A percentile compares a stretch with the other conserved stretches of the same genome.
phyloP scores from a whole-genome alignment of 208 protist species.

The Naegleria gruberi region DNA sequence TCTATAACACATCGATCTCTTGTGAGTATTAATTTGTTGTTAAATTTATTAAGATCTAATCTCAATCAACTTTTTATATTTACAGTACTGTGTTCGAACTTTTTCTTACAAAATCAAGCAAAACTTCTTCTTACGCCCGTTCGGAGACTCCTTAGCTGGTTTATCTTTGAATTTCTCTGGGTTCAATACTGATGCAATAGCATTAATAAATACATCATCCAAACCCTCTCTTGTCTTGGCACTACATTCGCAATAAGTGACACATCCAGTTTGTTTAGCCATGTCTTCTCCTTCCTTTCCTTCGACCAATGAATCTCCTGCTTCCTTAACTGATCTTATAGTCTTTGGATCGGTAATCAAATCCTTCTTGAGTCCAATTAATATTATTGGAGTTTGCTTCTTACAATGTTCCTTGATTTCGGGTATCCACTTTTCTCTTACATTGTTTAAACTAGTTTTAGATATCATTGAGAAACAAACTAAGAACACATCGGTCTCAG shows the following conservation, averaged over 20 bases:
- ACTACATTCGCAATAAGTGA: conserved; percentile 39
- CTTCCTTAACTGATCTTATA: not conserved
- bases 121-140: no score
- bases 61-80: no score
- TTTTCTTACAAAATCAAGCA: no score
- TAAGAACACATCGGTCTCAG: not conserved
- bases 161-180: not conserved
- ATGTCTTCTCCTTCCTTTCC: not conserved
- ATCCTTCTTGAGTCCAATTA: not conserved
- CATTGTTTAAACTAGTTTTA: not conserved
- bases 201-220: conserved; percentile 55
- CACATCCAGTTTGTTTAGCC: not conserved
- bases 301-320: not conserved
- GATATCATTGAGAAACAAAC: not conserved
- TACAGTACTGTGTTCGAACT: no score
- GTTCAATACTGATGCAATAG: not conserved
- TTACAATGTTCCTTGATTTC: not conserved
- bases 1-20: no score
- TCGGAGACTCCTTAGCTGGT: no score
- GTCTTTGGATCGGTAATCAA: not conserved
- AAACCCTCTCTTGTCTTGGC: conserved; percentile 57
- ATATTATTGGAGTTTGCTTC: not conserved
- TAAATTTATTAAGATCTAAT: no score
- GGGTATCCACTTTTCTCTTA: not conserved
- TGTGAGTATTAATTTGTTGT: no score